A percentile compares a stretch with the other conserved stretches of the same genome.
phyloP scores from a whole-genome alignment of 495 filamentous ascomycete species.

The Penicillium coprophilum region DNA sequence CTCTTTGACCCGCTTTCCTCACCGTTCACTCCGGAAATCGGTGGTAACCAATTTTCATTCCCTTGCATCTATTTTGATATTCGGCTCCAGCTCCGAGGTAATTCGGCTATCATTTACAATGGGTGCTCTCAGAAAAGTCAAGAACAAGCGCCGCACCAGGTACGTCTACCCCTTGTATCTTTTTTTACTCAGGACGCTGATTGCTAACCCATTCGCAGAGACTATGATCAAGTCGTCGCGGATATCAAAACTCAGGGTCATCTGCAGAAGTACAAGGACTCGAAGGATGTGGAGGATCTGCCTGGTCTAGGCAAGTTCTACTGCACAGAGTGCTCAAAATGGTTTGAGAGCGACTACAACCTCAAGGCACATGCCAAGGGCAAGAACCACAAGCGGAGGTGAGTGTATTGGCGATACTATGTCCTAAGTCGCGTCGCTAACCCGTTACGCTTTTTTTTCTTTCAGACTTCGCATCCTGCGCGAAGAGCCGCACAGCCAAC shows the following conservation, averaged over 20 bases:
- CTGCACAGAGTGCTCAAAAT: slow-evolving; percentile 93
- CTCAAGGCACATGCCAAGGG: slow-evolving; percentile 74
- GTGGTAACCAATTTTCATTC: slow-evolving; percentile 37
- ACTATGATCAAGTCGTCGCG: slow-evolving; percentile 83
- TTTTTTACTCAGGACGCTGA: background rate
- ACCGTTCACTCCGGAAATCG: slow-evolving; percentile 45
- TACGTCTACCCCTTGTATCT: slow-evolving; percentile 25
- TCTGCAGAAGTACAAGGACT: slow-evolving; percentile 70
- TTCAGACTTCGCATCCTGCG: slow-evolving; percentile 68
- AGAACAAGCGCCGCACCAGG: slow-evolving; percentile 62
- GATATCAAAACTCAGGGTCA: slow-evolving; percentile 76
- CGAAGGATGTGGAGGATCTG: slow-evolving; percentile 80
- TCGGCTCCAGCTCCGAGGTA: slow-evolving; percentile 24
- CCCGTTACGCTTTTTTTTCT: slow-evolving; percentile 6
- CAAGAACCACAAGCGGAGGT: slow-evolving; percentile 92
- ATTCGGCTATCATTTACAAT: slow-evolving; percentile 38
- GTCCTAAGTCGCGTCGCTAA: background rate
- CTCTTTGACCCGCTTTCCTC: slow-evolving; percentile 33
- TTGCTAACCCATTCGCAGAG: slow-evolving; percentile 48
- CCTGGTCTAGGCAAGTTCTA: slow-evolving; percentile 81
- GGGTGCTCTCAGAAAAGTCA: slow-evolving; percentile 55
- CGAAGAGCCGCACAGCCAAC: slow-evolving; percentile 82
- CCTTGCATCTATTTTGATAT: slow-evolving; percentile 16
- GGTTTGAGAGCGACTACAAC: slow-evolving; percentile 85
- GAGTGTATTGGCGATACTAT: slow-evolving; percentile 18